Evolutionary conservation across 768 basidiomycete species (phyloP).

Genomic region (Auricularia sp.): DNA sequence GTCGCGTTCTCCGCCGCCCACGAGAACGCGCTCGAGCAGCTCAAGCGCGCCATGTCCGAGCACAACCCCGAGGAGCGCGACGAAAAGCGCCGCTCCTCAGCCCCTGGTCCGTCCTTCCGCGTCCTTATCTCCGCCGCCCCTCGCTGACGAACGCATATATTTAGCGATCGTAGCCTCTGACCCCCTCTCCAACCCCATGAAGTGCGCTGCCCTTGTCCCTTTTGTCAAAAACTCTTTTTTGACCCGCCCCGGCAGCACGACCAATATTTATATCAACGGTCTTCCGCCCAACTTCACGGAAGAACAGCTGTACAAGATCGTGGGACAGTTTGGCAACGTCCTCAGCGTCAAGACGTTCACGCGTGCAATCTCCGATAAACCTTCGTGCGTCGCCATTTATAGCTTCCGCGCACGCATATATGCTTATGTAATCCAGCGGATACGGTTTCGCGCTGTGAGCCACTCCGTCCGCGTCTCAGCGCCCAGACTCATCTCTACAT

Average conservation of each 20-base stretch:
- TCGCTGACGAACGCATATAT: not conserved
- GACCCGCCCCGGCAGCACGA: slow-evolving; percentile 28
- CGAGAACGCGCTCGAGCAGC: not conserved
- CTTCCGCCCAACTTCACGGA: slow-evolving; percentile 77
- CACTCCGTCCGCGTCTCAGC: not conserved
- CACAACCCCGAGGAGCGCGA: not conserved
- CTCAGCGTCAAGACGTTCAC: slow-evolving; percentile 79
- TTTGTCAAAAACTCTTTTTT: not conserved
- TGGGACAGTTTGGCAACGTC: slow-evolving; percentile 61
- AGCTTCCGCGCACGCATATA: not conserved
- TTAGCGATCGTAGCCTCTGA: not conserved
- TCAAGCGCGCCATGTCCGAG: not conserved
- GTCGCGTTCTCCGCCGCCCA: slow-evolving; percentile 1
- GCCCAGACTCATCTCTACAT: not conserved
- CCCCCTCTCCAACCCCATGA: not conserved
- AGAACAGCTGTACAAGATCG: slow-evolving; percentile 64
- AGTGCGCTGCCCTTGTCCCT: not conserved
- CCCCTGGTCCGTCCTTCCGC: not conserved
- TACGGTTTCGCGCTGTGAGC: slow-evolving; percentile 74
- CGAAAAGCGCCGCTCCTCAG: not conserved
- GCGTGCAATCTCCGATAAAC: slow-evolving; percentile 65
- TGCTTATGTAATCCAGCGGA: slow-evolving; percentile 33
- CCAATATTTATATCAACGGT: slow-evolving; percentile 85
- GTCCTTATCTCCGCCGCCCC: not conserved
- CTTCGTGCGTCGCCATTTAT: slow-evolving; percentile 26